phyloP scores from a whole-genome alignment of 2,329 filamentous ascomycete species.

The Fusarium avenaceum region DNA sequence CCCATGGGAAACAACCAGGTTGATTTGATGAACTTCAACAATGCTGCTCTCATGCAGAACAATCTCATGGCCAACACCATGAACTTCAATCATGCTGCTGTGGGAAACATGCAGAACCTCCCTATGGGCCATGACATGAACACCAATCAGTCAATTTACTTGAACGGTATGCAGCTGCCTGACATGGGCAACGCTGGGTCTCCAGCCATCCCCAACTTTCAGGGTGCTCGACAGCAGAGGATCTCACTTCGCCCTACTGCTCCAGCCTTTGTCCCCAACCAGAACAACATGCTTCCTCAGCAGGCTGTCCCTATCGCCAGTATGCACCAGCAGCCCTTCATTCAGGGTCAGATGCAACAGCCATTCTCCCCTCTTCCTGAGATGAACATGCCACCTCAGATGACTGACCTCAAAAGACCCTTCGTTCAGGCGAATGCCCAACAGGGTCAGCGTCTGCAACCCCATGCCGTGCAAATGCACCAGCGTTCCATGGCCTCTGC shows the following conservation, averaged over 20 bases:
- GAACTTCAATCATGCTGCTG: too few relatives aligned
- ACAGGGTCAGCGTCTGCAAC: too few relatives aligned
- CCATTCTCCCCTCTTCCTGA: not conserved
- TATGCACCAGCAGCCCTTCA: not conserved
- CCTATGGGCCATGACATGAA: not conserved
- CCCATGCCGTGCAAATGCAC: not conserved
- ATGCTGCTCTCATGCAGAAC: not conserved
- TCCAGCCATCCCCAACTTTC: not conserved
- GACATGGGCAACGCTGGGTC: not conserved
- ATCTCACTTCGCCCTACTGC: not conserved
- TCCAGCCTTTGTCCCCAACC: not conserved
- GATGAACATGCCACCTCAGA: not conserved
- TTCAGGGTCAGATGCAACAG: not conserved
- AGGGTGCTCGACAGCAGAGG: not conserved
- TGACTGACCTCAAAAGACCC: not conserved
- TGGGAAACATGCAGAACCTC: too few relatives aligned
- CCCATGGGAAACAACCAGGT: not conserved
- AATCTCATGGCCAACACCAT: too few relatives aligned
- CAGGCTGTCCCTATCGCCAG: not conserved
- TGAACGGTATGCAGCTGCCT: not conserved
- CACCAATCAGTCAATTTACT: not conserved
- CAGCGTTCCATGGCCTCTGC: not conserved
- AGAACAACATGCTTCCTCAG: slow-evolving; percentile 1
- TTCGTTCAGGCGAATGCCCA: too few relatives aligned
- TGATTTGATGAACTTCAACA: not conserved